phyloP scores from a whole-genome alignment of 768 basidiomycete species.

The Mycena kentingensis region DNA sequence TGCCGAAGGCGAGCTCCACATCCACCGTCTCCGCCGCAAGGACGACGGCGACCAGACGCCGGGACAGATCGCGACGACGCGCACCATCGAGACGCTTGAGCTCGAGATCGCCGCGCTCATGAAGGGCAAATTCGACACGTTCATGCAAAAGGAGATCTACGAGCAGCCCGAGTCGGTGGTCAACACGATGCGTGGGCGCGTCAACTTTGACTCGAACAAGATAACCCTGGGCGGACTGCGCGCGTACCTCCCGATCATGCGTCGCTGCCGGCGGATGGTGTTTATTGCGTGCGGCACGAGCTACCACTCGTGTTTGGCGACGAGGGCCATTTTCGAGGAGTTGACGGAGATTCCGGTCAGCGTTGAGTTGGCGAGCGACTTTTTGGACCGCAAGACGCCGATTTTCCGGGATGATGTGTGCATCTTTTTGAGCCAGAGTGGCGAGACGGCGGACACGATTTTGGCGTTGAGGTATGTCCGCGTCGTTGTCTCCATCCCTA shows the following conservation, averaged over 20 bases:
- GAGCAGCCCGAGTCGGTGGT: conserved; percentile 99
- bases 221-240: conserved; percentile 96
- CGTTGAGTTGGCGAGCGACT: conserved; percentile 96
- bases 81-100: conserved; percentile 97
- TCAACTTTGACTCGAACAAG: conserved; percentile 92
- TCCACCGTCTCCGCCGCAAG: conserved; percentile 93
- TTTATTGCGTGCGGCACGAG: conserved; percentile 99
- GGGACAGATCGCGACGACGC: conserved; percentile 68
- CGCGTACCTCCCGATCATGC: conserved; percentile 93
- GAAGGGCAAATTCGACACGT: conserved; percentile 99
- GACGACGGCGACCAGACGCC: conserved; percentile 68
- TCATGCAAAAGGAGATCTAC: conserved; percentile 99
- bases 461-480: conserved; percentile 87
- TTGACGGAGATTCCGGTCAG: conserved; percentile 98
- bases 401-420: conserved; percentile 99
- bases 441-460: conserved; percentile 98
- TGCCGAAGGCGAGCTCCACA: conserved; percentile 94
- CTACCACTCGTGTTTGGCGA: conserved; percentile 96
- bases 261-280: conserved; percentile 90
- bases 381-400: conserved; percentile 97
- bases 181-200: conserved; percentile 99
- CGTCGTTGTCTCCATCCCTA: no score
- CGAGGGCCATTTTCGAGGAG: conserved; percentile 97
- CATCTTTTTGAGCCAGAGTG: conserved; percentile 95
- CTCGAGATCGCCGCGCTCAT: conserved; percentile 99